Base-by-base conservation (phyloP, 495 filamentous ascomycete genomes). In the Tetracladium marchalianum region DNA sequence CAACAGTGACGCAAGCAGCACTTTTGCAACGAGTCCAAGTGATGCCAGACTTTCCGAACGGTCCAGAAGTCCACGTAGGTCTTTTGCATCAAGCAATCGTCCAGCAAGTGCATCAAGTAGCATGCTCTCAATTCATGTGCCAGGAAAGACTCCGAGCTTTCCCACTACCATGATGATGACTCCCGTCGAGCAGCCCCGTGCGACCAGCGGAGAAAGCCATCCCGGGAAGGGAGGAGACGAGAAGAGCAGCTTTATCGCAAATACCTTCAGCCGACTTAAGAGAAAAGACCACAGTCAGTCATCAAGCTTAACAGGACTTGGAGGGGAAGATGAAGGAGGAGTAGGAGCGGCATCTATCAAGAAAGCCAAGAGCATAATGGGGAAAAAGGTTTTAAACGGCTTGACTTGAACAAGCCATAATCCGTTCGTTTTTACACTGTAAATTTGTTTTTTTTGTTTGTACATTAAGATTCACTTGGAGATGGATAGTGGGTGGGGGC, bases 111-210 rank as follows among this genome's bases (percentile, higher is more conserved):
- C 27, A 12, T 45, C 51, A 5, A 56, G 50, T 18, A 59, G 56
- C 31, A 27, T 47, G 10, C 11, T 16, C 15, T 56, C 52, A 11
- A 22, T 45, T 0, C 50, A 31, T 22, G 31, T 24, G 2, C 13
- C 31, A 17, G 45, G 46, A 13, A 22, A 31, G 3, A 17, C 24
- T 11, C 18, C 16, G 12, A 37, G 35, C 4, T 35, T 53, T 10
- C 51, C 54, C 16, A 35, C 35, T 11, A 38, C 69, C 12, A 37
- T 57, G 33, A 46, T 33, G 15, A 57, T 57, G 54, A 57, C 54
- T 1, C 50, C 50, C 15, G 41, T 46, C n/a, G 33, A 41, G 16
- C 41, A 43, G 17, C 36, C 36, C 2, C 43, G 41, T 7, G 36
- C 38, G 3, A 48, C 27, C 15, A 15, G 42, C 11, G 46, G 35